Conservation (phyloP, 164 flowering plant genomes). For the Houttuynia cordata region DNA sequence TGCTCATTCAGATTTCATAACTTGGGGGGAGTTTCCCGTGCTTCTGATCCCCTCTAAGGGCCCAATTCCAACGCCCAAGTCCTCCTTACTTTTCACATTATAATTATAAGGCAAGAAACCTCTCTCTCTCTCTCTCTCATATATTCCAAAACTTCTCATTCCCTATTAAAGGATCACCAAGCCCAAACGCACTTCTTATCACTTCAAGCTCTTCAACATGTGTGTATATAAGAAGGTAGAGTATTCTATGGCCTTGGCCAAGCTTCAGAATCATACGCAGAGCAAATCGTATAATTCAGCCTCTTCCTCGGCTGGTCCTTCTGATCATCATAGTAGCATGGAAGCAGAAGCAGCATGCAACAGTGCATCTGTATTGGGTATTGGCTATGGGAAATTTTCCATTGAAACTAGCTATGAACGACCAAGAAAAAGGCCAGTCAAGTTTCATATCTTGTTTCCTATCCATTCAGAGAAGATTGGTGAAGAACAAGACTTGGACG, state of each 20-base stretch:
- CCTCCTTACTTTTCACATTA: not conserved
- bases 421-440: slow-evolving; percentile 1
- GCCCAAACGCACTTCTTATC: not conserved
- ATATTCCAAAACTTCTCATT: not conserved
- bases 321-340: slow-evolving; percentile 6
- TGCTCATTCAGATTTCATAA: not conserved
- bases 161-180: not conserved
- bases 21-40: not conserved
- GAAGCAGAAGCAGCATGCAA: slow-evolving; percentile 12
- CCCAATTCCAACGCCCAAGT: not conserved
- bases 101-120: not conserved
- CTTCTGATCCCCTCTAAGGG: not conserved
- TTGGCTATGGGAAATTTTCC: slow-evolving; percentile 6
- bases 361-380: slow-evolving; percentile 9
- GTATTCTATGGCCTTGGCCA: too few relatives aligned
- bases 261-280: too few relatives aligned
- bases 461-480: slow-evolving; percentile 1
- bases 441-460: slow-evolving; percentile 14
- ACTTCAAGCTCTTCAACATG: not conserved
- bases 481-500: slow-evolving; percentile 5
- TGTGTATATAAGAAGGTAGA: too few relatives aligned
- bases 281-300: not conserved
- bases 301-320: not conserved
- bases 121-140: not conserved
- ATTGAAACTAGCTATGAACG: not conserved